phyloP scores from a whole-genome alignment of 2,329 filamentous ascomycete species.

The Curvularia spicifera region DNA sequence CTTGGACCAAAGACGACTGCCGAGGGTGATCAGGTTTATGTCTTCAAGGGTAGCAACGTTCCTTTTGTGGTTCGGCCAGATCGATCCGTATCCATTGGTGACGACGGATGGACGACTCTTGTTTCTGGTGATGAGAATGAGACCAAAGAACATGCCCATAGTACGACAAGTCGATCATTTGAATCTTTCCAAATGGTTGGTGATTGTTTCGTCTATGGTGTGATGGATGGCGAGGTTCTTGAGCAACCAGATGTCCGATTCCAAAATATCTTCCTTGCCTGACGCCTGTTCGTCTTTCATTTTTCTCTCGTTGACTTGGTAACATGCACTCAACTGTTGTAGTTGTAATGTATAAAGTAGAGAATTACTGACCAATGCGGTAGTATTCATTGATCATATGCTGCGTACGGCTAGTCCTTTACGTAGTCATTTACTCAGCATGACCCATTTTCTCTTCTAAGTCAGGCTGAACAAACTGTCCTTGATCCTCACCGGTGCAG shows the following conservation, averaged over 20 bases:
- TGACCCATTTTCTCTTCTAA: not conserved
- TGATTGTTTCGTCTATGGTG: constrained; percentile 27
- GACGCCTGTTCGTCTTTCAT: not conserved
- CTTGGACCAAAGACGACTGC: constrained; percentile 23
- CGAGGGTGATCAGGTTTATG: constrained; percentile 23
- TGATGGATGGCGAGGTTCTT: constrained; percentile 29
- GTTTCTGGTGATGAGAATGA: not conserved
- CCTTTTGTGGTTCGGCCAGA: constrained; percentile 25
- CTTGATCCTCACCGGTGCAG: not conserved
- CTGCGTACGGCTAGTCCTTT: not conserved
- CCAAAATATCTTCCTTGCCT: constrained; percentile 7
- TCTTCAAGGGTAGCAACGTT: constrained; percentile 22
- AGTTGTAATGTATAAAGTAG: too few relatives aligned
- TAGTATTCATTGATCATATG: too few relatives aligned
- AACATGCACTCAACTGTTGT: not conserved
- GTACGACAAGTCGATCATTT: not conserved
- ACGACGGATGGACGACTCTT: not conserved
- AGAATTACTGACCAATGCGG: too few relatives aligned
- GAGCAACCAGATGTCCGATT: not conserved
- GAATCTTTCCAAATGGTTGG: constrained; percentile 19
- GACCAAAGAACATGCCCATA: not conserved
- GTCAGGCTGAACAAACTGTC: not conserved
- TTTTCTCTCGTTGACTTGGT: not conserved
- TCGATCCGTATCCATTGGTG: not conserved
- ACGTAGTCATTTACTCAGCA: not conserved